Base-by-base conservation (phyloP, 768 basidiomycete species). In the Phanerochaete carnosa region DNA sequence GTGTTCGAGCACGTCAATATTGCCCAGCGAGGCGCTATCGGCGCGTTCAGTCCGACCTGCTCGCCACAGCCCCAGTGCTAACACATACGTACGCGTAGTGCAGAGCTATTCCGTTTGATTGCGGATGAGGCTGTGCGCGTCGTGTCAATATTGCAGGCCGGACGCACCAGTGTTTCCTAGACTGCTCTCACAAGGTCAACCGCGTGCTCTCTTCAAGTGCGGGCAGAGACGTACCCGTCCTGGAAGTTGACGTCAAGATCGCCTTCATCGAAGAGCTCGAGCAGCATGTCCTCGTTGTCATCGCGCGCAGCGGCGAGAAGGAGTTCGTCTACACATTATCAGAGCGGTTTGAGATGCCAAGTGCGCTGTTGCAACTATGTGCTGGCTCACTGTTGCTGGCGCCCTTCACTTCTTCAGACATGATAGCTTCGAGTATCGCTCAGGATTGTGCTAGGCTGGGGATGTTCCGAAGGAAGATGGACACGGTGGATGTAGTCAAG, bases 101-200 rank as follows among this genome's bases (percentile, higher is more conserved):
- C 3, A 91, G 76, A 23, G 89, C 89, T 88, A 63, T 26, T 29
- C 39, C 32, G 19, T 19, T 7, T 5, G 5, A 6, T 35, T 39
- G 16, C 2, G 16, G 16, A 33, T 33, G 16, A 33, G 51, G 8
- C 8, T 9, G 39, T 7, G 39, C 19, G 39, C 30, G 23, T n/a
- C 19, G 35, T 6, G 54, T 22, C 52, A 2, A 16, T n/a, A 32
- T 35, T 30, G 30, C 55, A 37, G 37, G 46, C 35, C 19, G 12
- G 23, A 75, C 83, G 63, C 72, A 91, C 91, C 87, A 60, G 92
- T 94, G 72, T 94, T 91, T 55, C 92, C 92, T 67, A 92, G 70
- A 19, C 75, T 80, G 65, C 55, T 33, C 43, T 16, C 22, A 13
- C 16, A 29, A n/a, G 49, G 30, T 28, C 51, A 53, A 22, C 25